Evolutionary conservation across 2,329 filamentous ascomycete genomes (phyloP), one percentile per base, ranked within the genome.

Genomic region (Cytospora mali): DNA sequence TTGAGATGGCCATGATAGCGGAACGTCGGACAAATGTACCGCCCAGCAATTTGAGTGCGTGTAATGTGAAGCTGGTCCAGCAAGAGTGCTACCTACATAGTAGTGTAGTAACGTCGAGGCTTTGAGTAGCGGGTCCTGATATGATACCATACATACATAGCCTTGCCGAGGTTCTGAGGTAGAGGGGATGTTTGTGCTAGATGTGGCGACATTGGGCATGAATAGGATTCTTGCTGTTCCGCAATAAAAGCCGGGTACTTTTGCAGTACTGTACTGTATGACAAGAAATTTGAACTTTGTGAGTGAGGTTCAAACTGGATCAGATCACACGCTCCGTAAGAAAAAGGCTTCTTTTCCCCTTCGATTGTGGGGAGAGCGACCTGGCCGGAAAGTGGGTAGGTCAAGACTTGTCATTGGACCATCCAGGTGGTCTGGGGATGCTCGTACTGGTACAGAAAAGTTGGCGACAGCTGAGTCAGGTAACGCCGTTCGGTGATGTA

Each of bases 141-240:
- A 53, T 35, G 58, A 48, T 54, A 54, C 58, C 48, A 33, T 58
- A 48, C 9, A 9, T 33, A 6, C 29, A 6, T 6, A 31, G 56
- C 46, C 46, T 51, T 58, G 56, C 48, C 50, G 58, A 48, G 50
- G 29, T 35, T 48, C 46, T 60, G 50, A 54, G 58, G 48, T 60
- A 39, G 27, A 50, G 54, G 50, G 50, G 50, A 54, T 60, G 50
- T 14, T n/a, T n/a, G 42, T 54, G 58, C 28, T 54, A 29, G 35
- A 52, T 29, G 58, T 60, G 58, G 53, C 58, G 58, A 60, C 39
- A 60, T 60, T 35, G 58, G 48, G 50, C 58, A 60, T 60, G 50
- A 52, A 35, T 35, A 33, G 50, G 28, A 54, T 35, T 54, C 48
- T 49, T 60, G 57, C 27, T 60, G 50, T 33, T 59, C 27, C 33